These are phyloP conservation scores for Lipomyces yamanashiensis DNA, from an alignment of 805 yeast species.

Conservation along the genomic window DNA sequence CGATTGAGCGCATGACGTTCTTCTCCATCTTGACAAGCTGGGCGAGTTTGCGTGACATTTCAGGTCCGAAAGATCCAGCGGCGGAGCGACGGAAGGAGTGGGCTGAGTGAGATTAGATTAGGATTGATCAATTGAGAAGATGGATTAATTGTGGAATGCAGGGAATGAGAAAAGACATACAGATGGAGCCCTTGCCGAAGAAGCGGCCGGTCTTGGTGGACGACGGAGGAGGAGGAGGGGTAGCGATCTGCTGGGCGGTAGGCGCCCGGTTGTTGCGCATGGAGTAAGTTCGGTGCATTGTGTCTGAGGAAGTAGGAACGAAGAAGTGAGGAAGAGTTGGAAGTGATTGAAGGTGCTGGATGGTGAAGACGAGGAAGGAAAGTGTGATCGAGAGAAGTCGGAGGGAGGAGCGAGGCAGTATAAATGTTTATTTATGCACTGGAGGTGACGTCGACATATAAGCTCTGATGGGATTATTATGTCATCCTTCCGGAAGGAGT, in stretches of 20 bases:
- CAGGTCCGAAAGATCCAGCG: conserved; percentile 91
- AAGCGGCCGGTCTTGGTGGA: conserved; percentile 81
- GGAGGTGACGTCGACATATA: neutral
- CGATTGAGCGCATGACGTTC: conserved; percentile 91
- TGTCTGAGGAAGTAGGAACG: neutral
- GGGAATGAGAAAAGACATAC: conserved; percentile 7
- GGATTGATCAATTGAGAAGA: neutral
- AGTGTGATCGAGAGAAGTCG: conserved; percentile 1
- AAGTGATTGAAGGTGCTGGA: neutral
- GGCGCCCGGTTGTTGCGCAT: conserved; percentile 95
- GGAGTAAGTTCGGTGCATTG: conserved; percentile 98
- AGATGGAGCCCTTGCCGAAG: conserved; percentile 60
- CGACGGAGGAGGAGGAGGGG: conserved; percentile 95
- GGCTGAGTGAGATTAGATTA: conserved; percentile 16
- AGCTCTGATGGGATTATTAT: neutral
- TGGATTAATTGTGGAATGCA: neutral
- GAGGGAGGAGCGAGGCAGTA: neutral
- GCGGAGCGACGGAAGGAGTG: conserved; percentile 40
- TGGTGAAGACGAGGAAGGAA: neutral
- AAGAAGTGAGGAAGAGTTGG: neutral
- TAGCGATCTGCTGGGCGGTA: conserved; percentile 91
- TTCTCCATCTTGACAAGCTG: conserved; percentile 95
- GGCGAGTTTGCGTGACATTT: conserved; percentile 87
- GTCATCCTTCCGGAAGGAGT: conserved; percentile 10
- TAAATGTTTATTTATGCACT: conserved; percentile 9